These are phyloP conservation scores for Aquanectria penicillioides DNA, from an alignment of 2,329 filamentous ascomycete species.

Conservation along the genomic window DNA sequence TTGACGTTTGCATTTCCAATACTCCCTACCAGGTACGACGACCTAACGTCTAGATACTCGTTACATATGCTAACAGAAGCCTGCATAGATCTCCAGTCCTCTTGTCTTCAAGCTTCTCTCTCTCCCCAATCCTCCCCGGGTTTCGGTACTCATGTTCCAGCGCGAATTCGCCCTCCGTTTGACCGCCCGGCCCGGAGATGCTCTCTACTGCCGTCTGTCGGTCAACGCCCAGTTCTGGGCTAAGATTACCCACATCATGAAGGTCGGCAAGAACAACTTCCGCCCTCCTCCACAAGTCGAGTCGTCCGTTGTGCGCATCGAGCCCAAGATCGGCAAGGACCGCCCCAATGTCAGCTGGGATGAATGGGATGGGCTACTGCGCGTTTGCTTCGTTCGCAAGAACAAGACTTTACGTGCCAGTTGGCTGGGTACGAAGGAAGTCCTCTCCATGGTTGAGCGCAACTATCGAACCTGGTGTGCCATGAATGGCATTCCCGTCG, in stretches of 20 bases:
- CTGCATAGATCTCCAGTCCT: conserved; percentile 80
- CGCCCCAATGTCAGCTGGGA: conserved; percentile 90
- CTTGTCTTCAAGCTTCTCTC: conserved; percentile 91
- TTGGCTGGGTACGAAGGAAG: conserved; percentile 82
- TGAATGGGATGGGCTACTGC: conserved; percentile 91
- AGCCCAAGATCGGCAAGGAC: conserved; percentile 81
- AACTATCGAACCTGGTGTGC: conserved; percentile 94
- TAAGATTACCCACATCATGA: conserved; percentile 78
- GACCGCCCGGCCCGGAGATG: conserved; percentile 87
- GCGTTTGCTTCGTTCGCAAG: conserved; percentile 78
- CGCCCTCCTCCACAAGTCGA: conserved; percentile 94
- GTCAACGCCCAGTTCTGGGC: conserved; percentile 94
- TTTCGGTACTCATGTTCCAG: conserved; percentile 95
- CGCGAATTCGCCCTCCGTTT: conserved; percentile 92
- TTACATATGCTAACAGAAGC: conserved; percentile 26
- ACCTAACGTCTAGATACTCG: not conserved
- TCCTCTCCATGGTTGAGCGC: conserved; percentile 82
- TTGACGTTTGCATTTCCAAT: conserved; percentile 83
- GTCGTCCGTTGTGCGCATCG: conserved; percentile 87
- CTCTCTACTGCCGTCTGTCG: conserved; percentile 88
- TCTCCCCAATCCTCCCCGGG: conserved; percentile 81
- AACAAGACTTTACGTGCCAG: conserved; percentile 89
- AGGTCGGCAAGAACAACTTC: conserved; percentile 97
- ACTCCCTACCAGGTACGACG: conserved; percentile 68
- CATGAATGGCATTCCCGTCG: conserved; percentile 81